A percentile compares a stretch with the other conserved stretches of the same genome.
Evolutionary conservation across 371 early-diverging fungal genomes (phyloP).

Genomic region (Lichtheimia ornata): DNA sequence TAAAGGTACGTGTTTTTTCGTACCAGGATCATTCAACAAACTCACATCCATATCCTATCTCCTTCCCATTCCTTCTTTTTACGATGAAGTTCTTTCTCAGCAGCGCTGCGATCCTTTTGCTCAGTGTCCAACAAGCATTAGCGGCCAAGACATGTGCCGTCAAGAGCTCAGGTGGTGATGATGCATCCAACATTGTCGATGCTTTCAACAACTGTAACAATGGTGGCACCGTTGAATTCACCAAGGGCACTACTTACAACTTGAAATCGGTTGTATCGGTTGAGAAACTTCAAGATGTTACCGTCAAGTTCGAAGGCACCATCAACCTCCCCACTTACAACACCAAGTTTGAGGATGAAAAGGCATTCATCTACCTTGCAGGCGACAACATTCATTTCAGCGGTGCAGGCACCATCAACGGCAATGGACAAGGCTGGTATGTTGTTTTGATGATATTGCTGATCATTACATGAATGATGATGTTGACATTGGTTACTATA

Average conservation of each 20-base stretch:
- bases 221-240: slow-evolving; percentile 37
- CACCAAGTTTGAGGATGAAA: slow-evolving; percentile 25
- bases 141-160: slow-evolving; percentile 26
- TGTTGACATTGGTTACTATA: neutral
- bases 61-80: neutral
- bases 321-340: slow-evolving; percentile 28
- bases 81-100: neutral
- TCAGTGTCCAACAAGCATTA: neutral
- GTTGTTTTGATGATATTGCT: neutral
- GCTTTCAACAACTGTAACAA: slow-evolving; percentile 34
- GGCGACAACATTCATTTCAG: slow-evolving; percentile 31
- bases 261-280: slow-evolving; percentile 22
- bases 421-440: slow-evolving; percentile 40
- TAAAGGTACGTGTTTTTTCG: too few species aligned
- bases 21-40: neutral
- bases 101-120: slow-evolving; percentile 1
- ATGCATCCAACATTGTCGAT: slow-evolving; percentile 22
- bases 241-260: slow-evolving; percentile 28
- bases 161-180: slow-evolving; percentile 24
- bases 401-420: slow-evolving; percentile 23
- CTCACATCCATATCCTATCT: neutral
- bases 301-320: slow-evolving; percentile 29
- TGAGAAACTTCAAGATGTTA: slow-evolving; percentile 24
- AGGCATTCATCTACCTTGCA: slow-evolving; percentile 26
- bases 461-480: neutral